phyloP scores from a whole-genome alignment of 2,329 filamentous ascomycete genomes.

The Chrysosporium queenslandicum region DNA sequence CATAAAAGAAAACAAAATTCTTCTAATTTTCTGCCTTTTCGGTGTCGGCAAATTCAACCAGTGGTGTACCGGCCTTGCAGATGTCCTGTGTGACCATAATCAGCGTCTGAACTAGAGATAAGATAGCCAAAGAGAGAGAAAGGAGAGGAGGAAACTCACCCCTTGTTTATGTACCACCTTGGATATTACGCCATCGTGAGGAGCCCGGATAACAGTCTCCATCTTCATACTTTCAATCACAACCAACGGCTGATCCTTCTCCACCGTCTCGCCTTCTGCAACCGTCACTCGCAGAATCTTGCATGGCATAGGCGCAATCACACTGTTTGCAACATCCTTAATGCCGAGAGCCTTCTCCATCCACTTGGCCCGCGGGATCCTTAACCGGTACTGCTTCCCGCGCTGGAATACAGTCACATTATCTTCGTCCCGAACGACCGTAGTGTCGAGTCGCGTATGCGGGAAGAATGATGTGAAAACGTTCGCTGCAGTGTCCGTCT shows the following conservation, averaged over 20 bases:
- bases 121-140: too few relatives aligned
- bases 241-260: conserved; percentile 76
- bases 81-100: conserved; percentile 49
- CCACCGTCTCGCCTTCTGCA: conserved; percentile 66
- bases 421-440: conserved; percentile 50
- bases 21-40: conserved; percentile 10
- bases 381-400: conserved; percentile 49
- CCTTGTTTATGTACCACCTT: conserved; percentile 65
- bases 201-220: conserved; percentile 73
- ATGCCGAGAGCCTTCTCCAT: conserved; percentile 76
- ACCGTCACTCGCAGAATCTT: conserved; percentile 90
- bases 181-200: conserved; percentile 60
- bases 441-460: conserved; percentile 66
- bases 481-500: conserved; percentile 36
- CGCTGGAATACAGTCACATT: conserved; percentile 65
- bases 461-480: conserved; percentile 68
- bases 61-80: conserved; percentile 64
- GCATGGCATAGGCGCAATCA: conserved; percentile 92
- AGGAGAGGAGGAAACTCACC: conserved; percentile 41
- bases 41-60: conserved; percentile 58
- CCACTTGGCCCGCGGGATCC: conserved; percentile 58
- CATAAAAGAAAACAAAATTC: too few relatives aligned
- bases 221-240: conserved; percentile 91
- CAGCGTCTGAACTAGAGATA: conserved; percentile 8
- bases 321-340: conserved; percentile 70